A percentile compares a stretch with the other conserved stretches of the same genome.
phyloP scores from a whole-genome alignment of 805 yeast genomes.

The Scheffersomyces lignosus region DNA sequence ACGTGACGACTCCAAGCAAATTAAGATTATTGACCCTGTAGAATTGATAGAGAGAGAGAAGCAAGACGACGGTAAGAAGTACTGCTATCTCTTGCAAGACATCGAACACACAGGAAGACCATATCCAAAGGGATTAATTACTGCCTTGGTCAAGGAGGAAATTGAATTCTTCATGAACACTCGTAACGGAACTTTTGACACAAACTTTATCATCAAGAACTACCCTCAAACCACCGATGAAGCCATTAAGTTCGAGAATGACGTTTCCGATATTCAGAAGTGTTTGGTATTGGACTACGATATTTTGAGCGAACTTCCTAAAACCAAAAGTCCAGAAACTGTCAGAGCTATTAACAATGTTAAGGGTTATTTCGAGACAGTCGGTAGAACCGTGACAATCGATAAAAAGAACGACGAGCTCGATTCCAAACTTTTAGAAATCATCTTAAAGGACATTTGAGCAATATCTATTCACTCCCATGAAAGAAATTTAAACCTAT shows the following conservation, averaged over 20 bases:
- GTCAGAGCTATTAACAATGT: conserved; percentile 44
- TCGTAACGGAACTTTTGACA: conserved; percentile 38
- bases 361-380: conserved; percentile 65
- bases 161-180: conserved; percentile 36
- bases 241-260: conserved; percentile 72
- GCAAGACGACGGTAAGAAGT: conserved; percentile 43
- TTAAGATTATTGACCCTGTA: conserved; percentile 51
- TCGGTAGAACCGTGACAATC: conserved; percentile 43
- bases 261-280: conserved; percentile 51
- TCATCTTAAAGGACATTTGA: conserved; percentile 17
- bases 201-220: conserved; percentile 52
- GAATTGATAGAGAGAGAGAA: conserved; percentile 49
- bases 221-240: conserved; percentile 66
- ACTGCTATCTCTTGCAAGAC: conserved; percentile 53
- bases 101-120: conserved; percentile 25
- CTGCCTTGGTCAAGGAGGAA: conserved; percentile 48
- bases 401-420: conserved; percentile 17
- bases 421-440: conserved; percentile 20
- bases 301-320: conserved; percentile 18
- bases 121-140: conserved; percentile 47
- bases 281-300: conserved; percentile 38
- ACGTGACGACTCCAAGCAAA: conserved; percentile 17
- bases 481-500: no score
- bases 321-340: conserved; percentile 16
- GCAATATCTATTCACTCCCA: not conserved